Base-by-base conservation (phyloP, 208 protist genomes). In the Trypanosoma lewisi region DNA sequence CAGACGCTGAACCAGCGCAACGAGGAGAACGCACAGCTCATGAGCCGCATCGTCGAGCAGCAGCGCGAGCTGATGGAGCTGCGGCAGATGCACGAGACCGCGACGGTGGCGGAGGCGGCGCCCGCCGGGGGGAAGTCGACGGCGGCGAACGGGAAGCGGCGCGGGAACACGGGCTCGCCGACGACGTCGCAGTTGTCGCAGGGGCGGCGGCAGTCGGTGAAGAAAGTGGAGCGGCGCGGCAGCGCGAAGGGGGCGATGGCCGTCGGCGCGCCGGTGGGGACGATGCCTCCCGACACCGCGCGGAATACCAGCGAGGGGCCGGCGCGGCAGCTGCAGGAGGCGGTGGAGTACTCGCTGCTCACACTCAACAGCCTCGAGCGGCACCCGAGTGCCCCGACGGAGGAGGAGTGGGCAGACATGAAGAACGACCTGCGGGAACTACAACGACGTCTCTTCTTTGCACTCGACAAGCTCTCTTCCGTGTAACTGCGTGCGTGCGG, bases 1-100 rank as follows among this genome's bases (percentile, higher is more conserved):
- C 60, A 83, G 56, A 73, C 73, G 1, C 63, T 92, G 47, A 74
- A 85, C 47, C 31, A 50, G 53, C 63, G 87, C 57, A 79, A 85
- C 61, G 70, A 75, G 36, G 77, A 82, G 60, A 91, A 89, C 50
- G 56, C 67, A 7, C 21, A 57, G 37, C 71, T 94, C 19, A 37
- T 72, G 52, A 62, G 77, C 54, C 69, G 80, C 44, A 62, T 90
- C 36, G 73, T 70, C 0, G 45, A 83, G 56, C 82, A 93, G 70
- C 60, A 74, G 19, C 57, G 56, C 14, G 78, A 88, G 73, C 39
- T 89, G n/a, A 63, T 54, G 30, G 65, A 63, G 28, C 62, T 70
- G n/a, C 83, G 67, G n/a, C 23, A 51, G 34, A 21, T 63, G 3
- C 53, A 11, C 14, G 23, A 39, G 2, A 8, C 1, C 25, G 25